Conservation (phyloP, 306 rosid genomes). For the Ziziphus jujuba region DNA sequence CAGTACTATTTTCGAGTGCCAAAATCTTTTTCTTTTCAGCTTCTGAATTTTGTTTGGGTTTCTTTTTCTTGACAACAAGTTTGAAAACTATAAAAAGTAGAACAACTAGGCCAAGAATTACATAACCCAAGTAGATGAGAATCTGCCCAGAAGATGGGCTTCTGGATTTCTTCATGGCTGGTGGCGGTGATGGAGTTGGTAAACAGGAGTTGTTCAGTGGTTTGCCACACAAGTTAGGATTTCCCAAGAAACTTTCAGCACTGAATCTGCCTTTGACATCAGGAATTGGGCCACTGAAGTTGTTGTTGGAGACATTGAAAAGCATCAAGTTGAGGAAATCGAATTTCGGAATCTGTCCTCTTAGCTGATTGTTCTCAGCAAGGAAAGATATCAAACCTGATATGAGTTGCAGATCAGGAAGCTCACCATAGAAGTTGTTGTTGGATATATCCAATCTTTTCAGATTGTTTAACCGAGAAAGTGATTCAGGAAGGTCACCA, state of each 20-base stretch:
- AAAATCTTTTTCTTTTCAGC: constrained; percentile 22
- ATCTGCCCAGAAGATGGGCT: constrained; percentile 14
- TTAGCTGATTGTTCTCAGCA: constrained; percentile 47
- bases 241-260: constrained; percentile 51
- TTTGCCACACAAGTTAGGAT: constrained; percentile 60
- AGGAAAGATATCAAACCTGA: constrained; percentile 48
- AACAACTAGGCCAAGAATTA: constrained; percentile 36
- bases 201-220: constrained; percentile 44
- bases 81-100: constrained; percentile 32
- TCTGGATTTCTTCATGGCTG: constrained; percentile 6
- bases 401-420: constrained; percentile 46
- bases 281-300: constrained; percentile 49
- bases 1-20: constrained; percentile 21
- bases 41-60: constrained; percentile 16
- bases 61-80: constrained; percentile 6
- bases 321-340: constrained; percentile 47
- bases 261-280: constrained; percentile 39
- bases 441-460: constrained; percentile 40
- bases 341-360: constrained; percentile 49
- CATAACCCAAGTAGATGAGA: constrained; percentile 46
- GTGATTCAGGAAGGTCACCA: constrained; percentile 46
- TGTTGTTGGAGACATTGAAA: constrained; percentile 61
- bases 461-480: constrained; percentile 35
- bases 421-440: constrained; percentile 47
- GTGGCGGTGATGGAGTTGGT: constrained; percentile 18